These are phyloP conservation scores for Candida sp. DNA, from an alignment of 1,139 yeast species.

Conservation along the genomic window DNA sequence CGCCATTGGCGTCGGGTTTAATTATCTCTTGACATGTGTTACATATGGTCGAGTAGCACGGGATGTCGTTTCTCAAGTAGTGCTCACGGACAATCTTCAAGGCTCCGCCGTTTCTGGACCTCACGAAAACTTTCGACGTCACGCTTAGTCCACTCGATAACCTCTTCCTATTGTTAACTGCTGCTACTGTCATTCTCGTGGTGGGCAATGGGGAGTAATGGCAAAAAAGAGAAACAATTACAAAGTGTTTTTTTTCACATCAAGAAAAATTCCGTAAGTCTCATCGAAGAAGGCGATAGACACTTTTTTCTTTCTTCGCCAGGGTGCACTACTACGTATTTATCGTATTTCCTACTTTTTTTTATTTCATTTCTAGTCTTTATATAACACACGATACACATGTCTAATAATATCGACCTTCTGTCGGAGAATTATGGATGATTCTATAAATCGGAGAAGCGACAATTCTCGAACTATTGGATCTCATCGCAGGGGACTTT, in stretches of 20 bases:
- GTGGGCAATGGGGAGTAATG: neutral
- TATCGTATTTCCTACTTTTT: too few species aligned
- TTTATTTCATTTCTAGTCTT: too few species aligned
- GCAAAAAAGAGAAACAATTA: neutral
- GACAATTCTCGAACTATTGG: neutral
- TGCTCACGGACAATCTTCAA: slow-evolving; percentile 94
- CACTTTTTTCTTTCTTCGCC: neutral
- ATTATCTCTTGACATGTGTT: slow-evolving; percentile 59
- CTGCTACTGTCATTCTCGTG: slow-evolving; percentile 7
- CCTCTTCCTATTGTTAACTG: slow-evolving; percentile 39
- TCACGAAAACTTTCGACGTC: slow-evolving; percentile 90
- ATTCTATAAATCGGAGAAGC: slow-evolving; percentile 13
- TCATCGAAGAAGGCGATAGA: neutral
- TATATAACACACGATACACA: too few species aligned
- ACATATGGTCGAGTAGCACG: slow-evolving; percentile 84
- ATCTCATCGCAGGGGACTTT: neutral
- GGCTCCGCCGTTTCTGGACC: slow-evolving; percentile 91
- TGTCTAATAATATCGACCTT: neutral
- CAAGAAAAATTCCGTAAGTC: neutral
- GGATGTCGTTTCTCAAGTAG: slow-evolving; percentile 89
- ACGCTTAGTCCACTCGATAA: slow-evolving; percentile 65
- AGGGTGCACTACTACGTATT: neutral
- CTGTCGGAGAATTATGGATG: slow-evolving; percentile 6
- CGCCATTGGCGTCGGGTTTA: slow-evolving; percentile 59
- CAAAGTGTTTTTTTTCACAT: neutral